Percentiles rank a stretch among this genome's conserved stretches.
Conservation (phyloP, 2,329 filamentous ascomycete genomes). For the Talaromyces sp. region DNA sequence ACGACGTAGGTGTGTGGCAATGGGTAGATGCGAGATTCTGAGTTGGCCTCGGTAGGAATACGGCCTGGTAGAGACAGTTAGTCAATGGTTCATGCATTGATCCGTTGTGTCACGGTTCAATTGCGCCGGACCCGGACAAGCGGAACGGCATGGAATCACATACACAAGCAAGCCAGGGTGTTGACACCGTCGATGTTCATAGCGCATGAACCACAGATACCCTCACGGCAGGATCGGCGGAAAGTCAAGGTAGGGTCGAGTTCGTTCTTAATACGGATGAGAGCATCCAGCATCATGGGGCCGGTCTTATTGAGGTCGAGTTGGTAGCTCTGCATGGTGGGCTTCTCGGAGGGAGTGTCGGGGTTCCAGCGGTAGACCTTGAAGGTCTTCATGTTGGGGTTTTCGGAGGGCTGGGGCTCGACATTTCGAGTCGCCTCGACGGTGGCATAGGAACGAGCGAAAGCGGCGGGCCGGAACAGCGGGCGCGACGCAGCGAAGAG, state of each 20-base stretch:
- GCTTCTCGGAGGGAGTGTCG: slow-evolving; percentile 88
- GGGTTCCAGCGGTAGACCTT: slow-evolving; percentile 99
- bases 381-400: slow-evolving; percentile 83
- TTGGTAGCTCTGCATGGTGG: slow-evolving; percentile 90
- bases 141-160: slow-evolving; percentile 49
- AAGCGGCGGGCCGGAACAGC: slow-evolving; percentile 44
- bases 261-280: slow-evolving; percentile 99
- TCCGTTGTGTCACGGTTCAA: no score
- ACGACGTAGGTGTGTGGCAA: slow-evolving; percentile 98
- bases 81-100: no score
- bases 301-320: slow-evolving; percentile 98
- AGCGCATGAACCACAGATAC: slow-evolving; percentile 96
- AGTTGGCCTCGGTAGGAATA: slow-evolving; percentile 78
- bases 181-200: slow-evolving; percentile 99
- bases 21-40: slow-evolving; percentile 93
- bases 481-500: slow-evolving; percentile 47
- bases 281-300: slow-evolving; percentile 95
- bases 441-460: slow-evolving; percentile 52
- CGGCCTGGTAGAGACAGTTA: slow-evolving; percentile 64
- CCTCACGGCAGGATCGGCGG: slow-evolving; percentile 92
- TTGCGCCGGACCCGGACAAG: no score
- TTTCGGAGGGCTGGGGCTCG: slow-evolving; percentile 60
- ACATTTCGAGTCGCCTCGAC: slow-evolving; percentile 59
- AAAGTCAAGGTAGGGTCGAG: slow-evolving; percentile 95
- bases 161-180: slow-evolving; percentile 96